phyloP scores from a whole-genome alignment of 2,329 filamentous ascomycete species.

The Pyrenochaeta sp. region DNA sequence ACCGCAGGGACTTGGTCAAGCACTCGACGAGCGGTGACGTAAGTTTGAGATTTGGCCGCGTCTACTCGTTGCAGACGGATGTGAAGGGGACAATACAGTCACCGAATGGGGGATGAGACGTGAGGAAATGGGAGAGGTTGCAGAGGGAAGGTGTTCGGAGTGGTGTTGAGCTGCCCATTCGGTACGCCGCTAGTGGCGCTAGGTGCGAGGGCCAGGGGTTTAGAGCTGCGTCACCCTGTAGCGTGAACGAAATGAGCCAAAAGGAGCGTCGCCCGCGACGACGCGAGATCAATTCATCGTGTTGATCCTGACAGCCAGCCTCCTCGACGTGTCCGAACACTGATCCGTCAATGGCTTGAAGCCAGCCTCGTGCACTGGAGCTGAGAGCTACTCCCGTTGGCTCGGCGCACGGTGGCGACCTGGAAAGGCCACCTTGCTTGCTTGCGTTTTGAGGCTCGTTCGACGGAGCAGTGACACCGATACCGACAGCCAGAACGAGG shows the following conservation, averaged over 20 bases:
- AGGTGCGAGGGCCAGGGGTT: constrained; percentile 19
- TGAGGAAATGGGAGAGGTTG: constrained; percentile 21
- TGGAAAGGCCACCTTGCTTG: constrained; percentile 28
- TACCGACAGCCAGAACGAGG: constrained; percentile 10
- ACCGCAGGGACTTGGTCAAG: constrained; percentile 15
- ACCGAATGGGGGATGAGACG: constrained; percentile 14
- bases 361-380: background rate
- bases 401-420: constrained; percentile 25
- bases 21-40: constrained; percentile 3
- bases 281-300: constrained; percentile 2
- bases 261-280: background rate
- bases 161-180: constrained; percentile 36
- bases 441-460: constrained; percentile 21
- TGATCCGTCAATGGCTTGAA: background rate
- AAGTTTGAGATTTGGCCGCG: background rate
- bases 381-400: constrained; percentile 13
- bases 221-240: constrained; percentile 15
- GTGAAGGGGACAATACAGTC: constrained; percentile 6
- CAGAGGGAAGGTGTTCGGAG: constrained; percentile 31
- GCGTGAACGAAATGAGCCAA: background rate
- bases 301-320: constrained; percentile 1
- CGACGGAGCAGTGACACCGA: constrained; percentile 22
- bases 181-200: constrained; percentile 28
- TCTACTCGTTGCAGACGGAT: constrained; percentile 5
- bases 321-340: background rate